A percentile compares a stretch with the other conserved stretches of the same genome.
These are phyloP conservation scores for Chaetomium sp. DNA, from an alignment of 2,329 filamentous ascomycete genomes.

Conservation along the genomic window DNA sequence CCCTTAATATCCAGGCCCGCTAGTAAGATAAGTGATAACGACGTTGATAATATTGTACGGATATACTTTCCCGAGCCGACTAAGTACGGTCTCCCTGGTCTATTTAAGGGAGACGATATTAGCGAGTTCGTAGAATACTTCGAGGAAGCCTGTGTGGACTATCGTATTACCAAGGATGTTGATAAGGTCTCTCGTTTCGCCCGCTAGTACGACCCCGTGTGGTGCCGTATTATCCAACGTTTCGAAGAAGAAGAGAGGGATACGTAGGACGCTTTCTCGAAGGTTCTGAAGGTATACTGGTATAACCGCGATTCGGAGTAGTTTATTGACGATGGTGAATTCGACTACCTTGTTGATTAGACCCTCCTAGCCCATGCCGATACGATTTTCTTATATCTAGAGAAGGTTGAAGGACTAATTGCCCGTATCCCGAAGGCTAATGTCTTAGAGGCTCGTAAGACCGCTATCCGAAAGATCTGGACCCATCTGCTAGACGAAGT, in stretches of 20 bases:
- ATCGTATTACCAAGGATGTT: background rate
- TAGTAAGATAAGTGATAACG: too few relatives aligned
- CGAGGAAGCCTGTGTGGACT: background rate
- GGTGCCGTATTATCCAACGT: background rate
- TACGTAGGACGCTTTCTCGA: background rate
- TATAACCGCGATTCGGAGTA: background rate
- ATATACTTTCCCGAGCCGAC: too few relatives aligned
- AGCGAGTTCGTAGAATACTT: background rate
- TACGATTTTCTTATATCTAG: background rate
- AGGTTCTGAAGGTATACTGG: background rate
- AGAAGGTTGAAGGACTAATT: background rate
- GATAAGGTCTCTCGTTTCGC: background rate
- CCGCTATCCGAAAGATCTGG: background rate
- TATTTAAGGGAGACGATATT: too few relatives aligned
- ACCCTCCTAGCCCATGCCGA: background rate
- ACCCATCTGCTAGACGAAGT: background rate
- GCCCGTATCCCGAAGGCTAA: background rate
- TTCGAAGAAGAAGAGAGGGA: background rate
- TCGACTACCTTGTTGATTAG: background rate
- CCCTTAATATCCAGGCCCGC: too few relatives aligned
- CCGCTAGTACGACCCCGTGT: background rate
- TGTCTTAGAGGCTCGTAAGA: background rate
- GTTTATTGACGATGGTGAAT: background rate
- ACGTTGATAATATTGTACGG: too few relatives aligned
- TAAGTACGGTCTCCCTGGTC: too few relatives aligned